Conservation (phyloP, 345 rosid species). For the Brassica napus region DNA sequence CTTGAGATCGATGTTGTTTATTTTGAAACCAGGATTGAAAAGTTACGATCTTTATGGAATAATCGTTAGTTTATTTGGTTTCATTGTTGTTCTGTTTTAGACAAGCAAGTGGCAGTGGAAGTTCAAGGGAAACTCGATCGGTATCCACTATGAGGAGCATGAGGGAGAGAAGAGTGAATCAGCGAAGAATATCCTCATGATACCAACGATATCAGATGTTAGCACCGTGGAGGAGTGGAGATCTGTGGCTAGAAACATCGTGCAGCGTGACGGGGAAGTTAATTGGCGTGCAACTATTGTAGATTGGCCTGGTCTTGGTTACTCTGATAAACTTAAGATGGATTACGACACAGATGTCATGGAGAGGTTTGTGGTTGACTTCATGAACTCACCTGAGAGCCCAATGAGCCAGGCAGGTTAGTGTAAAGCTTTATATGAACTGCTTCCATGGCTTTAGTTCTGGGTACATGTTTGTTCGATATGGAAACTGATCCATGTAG, state of each 20-base stretch:
- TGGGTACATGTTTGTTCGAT: not conserved
- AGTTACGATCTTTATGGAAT: not conserved
- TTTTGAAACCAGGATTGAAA: not conserved
- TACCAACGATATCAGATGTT: slow-evolving; percentile 95
- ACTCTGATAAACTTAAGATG: slow-evolving; percentile 74
- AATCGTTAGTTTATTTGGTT: slow-evolving; percentile 11
- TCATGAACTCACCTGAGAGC: slow-evolving; percentile 69
- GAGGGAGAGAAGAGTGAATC: slow-evolving; percentile 51
- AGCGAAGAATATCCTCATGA: slow-evolving; percentile 65
- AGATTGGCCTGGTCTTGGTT: slow-evolving; percentile 98
- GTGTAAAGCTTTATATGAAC: slow-evolving; percentile 1
- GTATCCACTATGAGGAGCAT: slow-evolving; percentile 77
- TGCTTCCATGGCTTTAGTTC: not conserved
- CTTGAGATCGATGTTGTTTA: no score
- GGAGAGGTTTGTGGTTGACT: slow-evolving; percentile 86
- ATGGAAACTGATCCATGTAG: not conserved
- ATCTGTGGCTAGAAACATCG: slow-evolving; percentile 75
- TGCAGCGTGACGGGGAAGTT: slow-evolving; percentile 43
- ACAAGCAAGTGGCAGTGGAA: slow-evolving; percentile 72
- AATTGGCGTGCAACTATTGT: slow-evolving; percentile 79
- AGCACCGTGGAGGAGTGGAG: slow-evolving; percentile 97
- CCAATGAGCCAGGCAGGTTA: slow-evolving; percentile 62
- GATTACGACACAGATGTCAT: slow-evolving; percentile 80
- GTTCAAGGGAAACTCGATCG: slow-evolving; percentile 58
- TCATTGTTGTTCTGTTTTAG: slow-evolving; percentile 44